These are phyloP conservation scores for Globisporangium yorkense DNA, from an alignment of 352 stramenopile genomes.

Conservation along the genomic window DNA sequence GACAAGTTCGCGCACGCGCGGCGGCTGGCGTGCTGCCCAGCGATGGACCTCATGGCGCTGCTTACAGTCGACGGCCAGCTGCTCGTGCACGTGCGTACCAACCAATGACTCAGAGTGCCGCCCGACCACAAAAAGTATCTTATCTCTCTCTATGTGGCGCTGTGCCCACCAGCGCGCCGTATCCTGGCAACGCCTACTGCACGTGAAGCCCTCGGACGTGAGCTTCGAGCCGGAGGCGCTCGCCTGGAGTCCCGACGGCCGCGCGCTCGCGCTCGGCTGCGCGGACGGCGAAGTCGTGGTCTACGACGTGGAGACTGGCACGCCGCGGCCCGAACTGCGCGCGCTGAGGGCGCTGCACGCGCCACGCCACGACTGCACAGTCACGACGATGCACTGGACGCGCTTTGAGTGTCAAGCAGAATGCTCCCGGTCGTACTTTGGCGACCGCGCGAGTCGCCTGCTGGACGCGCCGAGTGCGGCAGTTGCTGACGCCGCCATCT, in stretches of 20 bases:
- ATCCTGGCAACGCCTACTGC: constrained; percentile 70
- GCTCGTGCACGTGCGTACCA: constrained; percentile 56
- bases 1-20: constrained; percentile 58
- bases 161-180: constrained; percentile 41
- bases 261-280: constrained; percentile 57
- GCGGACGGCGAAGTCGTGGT: constrained; percentile 64
- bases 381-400: constrained; percentile 63
- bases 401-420: background rate
- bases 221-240: constrained; percentile 45
- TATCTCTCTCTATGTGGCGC: background rate
- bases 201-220: constrained; percentile 59
- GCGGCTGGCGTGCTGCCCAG: constrained; percentile 51
- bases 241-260: constrained; percentile 61
- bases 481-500: background rate
- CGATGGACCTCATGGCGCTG: constrained; percentile 75
- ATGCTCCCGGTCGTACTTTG: constrained; percentile 16
- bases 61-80: constrained; percentile 64
- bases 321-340: constrained; percentile 22
- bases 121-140: background rate
- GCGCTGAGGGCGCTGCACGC: constrained; percentile 18
- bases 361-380: constrained; percentile 28
- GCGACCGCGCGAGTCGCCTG: constrained; percentile 26
- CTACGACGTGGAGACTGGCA: constrained; percentile 56
- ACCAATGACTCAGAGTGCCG: no score
- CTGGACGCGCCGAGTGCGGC: constrained; percentile 8